These are phyloP conservation scores for Trichoderma gamsii DNA, from an alignment of 495 filamentous ascomycete genomes.

Conservation along the genomic window DNA sequence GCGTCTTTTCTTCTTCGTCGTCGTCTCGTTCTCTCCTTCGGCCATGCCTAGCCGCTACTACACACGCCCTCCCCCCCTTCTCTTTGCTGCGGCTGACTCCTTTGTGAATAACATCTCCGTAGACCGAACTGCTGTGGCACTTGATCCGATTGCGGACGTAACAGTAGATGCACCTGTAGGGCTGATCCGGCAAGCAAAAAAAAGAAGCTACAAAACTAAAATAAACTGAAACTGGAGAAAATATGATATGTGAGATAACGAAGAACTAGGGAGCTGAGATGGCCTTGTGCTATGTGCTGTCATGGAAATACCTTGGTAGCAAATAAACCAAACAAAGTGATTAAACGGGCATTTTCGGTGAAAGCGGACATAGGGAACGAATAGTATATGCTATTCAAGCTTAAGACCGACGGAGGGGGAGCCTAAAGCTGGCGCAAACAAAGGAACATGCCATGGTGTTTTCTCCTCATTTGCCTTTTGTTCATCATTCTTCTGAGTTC, in stretches of 20 bases:
- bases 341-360: not conserved
- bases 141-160: not conserved
- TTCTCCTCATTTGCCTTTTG: not conserved
- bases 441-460: too few species aligned
- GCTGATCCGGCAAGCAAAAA: not conserved
- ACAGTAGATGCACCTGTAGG: not conserved
- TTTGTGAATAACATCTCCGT: too few species aligned
- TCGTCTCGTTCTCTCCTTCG: not conserved
- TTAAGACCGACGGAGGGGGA: not conserved
- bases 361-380: not conserved
- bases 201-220: too few species aligned
- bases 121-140: too few species aligned
- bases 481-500: not conserved
- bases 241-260: not conserved
- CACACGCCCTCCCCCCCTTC: too few species aligned
- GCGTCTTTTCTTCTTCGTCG: not conserved
- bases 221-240: not conserved
- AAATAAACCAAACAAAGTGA: too few species aligned
- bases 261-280: too few species aligned
- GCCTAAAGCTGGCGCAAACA: not conserved
- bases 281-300: too few species aligned
- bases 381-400: not conserved
- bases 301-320: too few species aligned
- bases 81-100: not conserved
- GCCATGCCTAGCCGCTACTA: not conserved